These are phyloP conservation scores for Trichoderma brevicompactum DNA, from an alignment of 2,329 filamentous ascomycete species.

Conservation along the genomic window DNA sequence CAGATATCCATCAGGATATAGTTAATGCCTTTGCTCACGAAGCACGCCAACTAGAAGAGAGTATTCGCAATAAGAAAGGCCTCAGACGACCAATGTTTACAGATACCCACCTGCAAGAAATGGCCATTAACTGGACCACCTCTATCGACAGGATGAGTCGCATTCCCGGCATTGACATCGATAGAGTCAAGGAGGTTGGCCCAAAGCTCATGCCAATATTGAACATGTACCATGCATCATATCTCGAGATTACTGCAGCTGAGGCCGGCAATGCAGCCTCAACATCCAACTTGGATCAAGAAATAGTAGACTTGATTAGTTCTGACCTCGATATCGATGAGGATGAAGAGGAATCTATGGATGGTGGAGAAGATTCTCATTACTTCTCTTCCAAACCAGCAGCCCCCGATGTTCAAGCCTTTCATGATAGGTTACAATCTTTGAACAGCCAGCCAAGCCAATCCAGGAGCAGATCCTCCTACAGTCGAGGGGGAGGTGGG, in stretches of 20 bases:
- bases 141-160: conserved; percentile 63
- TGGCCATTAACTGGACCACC: conserved; percentile 71
- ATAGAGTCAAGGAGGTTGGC: conserved; percentile 67
- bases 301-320: conserved; percentile 61
- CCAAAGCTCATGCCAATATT: conserved; percentile 64
- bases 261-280: conserved; percentile 30
- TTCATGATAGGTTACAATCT: conserved; percentile 41
- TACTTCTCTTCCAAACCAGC: conserved; percentile 48
- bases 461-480: conserved; percentile 36
- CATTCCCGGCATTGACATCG: conserved; percentile 65
- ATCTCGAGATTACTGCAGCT: conserved; percentile 43
- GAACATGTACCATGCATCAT: conserved; percentile 50
- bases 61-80: conserved; percentile 62
- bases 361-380: conserved; percentile 50
- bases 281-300: conserved; percentile 38
- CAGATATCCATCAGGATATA: conserved; percentile 64
- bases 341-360: conserved; percentile 45
- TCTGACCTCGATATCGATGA: conserved; percentile 48
- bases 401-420: conserved; percentile 42
- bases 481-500: conserved; percentile 36
- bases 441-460: conserved; percentile 38
- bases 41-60: conserved; percentile 64
- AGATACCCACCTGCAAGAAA: conserved; percentile 70
- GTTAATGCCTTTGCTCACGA: conserved; percentile 67
- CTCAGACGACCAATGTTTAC: conserved; percentile 67